phyloP scores from a whole-genome alignment of 805 yeast species.

The Kuraishia cidri region DNA sequence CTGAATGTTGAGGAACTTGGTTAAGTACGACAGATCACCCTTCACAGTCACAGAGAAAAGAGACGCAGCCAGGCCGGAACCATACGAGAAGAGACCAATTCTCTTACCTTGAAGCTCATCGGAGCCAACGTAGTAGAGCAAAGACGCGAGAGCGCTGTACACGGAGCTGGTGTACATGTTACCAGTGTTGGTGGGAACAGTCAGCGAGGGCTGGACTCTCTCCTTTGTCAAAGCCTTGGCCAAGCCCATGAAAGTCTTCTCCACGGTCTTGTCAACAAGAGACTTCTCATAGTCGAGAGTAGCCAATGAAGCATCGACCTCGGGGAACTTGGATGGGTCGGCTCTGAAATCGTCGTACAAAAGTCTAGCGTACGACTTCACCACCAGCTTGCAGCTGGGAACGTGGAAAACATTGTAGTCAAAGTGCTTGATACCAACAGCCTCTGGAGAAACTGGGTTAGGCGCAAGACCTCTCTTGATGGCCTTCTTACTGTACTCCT shows the following conservation, averaged over 20 bases:
- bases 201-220: conserved; percentile 73
- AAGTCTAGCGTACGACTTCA: conserved; percentile 88
- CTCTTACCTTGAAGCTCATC: conserved; percentile 75
- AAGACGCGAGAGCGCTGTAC: conserved; percentile 79
- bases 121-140: conserved; percentile 65
- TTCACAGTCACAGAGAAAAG: conserved; percentile 70
- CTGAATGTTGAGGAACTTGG: conserved; percentile 57
- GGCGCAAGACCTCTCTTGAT: conserved; percentile 37
- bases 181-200: conserved; percentile 93
- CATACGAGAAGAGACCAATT: conserved; percentile 91
- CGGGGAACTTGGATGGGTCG: conserved; percentile 54
- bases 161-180: conserved; percentile 96
- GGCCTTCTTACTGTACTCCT: conserved; percentile 72
- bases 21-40: conserved; percentile 72
- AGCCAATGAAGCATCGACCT: conserved; percentile 43
- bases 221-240: conserved; percentile 61
- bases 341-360: conserved; percentile 79
- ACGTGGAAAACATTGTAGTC: conserved; percentile 97
- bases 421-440: conserved; percentile 67
- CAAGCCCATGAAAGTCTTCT: conserved; percentile 74
- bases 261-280: conserved; percentile 70
- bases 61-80: conserved; percentile 95
- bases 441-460: conserved; percentile 34
- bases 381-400: conserved; percentile 93
- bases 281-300: conserved; percentile 65